Evolutionary conservation across 805 yeast species (phyloP).

Genomic region (Saccharomycopsis vini): DNA sequence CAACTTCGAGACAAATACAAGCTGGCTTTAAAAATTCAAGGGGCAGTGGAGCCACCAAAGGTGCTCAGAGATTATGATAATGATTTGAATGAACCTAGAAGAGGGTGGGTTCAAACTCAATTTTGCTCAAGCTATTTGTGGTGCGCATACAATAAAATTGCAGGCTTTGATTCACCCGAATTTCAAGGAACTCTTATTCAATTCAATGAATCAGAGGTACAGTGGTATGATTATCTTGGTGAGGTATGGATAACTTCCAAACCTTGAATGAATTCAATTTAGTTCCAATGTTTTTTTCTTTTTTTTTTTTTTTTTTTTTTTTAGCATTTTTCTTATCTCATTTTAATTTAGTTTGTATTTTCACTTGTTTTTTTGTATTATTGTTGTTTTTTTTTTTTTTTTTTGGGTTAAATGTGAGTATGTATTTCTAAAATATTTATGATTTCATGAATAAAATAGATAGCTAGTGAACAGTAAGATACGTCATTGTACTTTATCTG

Average conservation of each 20-base stretch:
- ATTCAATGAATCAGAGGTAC: slow-evolving; percentile 3
- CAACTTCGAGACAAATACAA: slow-evolving; percentile 27
- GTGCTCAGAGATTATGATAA: slow-evolving; percentile 26
- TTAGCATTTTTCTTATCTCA: too few species aligned
- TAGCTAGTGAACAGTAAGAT: too few species aligned
- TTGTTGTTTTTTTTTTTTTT: too few species aligned
- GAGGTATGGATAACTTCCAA: slow-evolving; percentile 9
- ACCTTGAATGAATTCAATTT: too few species aligned
- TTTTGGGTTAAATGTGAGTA: too few species aligned
- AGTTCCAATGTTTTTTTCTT: too few species aligned
- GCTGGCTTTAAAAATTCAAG: slow-evolving; percentile 33
- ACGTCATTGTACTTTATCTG: too few species aligned
- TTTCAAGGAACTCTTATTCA: slow-evolving; percentile 1
- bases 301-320: too few species aligned
- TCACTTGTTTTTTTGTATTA: too few species aligned
- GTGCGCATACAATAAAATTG: slow-evolving; percentile 52
- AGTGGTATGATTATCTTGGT: slow-evolving; percentile 12
- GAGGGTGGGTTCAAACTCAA: slow-evolving; percentile 37
- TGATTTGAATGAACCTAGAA: slow-evolving; percentile 30
- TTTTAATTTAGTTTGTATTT: too few species aligned
- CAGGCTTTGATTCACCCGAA: slow-evolving; percentile 21
- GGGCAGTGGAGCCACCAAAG: slow-evolving; percentile 46
- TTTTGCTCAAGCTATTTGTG: slow-evolving; percentile 44
- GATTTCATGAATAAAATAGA: too few species aligned
- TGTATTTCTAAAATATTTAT: too few species aligned